Evolutionary conservation across 306 rosid genomes (phyloP).

Genomic region (Arachis stenosperma): DNA sequence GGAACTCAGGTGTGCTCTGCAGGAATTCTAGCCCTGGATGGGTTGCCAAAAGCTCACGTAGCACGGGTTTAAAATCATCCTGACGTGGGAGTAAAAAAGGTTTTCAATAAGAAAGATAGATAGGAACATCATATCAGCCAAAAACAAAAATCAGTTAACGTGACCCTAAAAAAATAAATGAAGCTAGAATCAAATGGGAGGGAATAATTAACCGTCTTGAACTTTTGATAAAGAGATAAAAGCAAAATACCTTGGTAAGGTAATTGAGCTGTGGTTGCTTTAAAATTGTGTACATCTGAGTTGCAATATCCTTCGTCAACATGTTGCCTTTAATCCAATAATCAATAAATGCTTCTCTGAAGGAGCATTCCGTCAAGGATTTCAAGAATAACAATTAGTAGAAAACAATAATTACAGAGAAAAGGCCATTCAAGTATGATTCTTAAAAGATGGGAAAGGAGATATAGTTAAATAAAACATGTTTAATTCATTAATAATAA

Average conservation of each 20-base stretch:
- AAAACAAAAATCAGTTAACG: conserved; percentile 25
- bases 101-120: conserved; percentile 32
- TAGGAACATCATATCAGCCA: conserved; percentile 26
- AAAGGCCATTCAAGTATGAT: conserved; percentile 34
- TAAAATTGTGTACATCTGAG: conserved; percentile 81
- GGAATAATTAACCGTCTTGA: conserved; percentile 22
- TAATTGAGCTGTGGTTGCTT: conserved; percentile 85
- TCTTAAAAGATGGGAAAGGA: conserved; percentile 25
- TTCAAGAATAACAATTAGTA: conserved; percentile 9
- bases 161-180: not conserved
- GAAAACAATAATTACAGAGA: conserved; percentile 30
- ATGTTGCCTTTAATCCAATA: conserved; percentile 88
- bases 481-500: conserved; percentile 5
- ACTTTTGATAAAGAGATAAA: conserved; percentile 21
- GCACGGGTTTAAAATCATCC: conserved; percentile 98
- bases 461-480: conserved; percentile 14
- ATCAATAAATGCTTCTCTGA: conserved; percentile 78
- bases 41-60: conserved; percentile 91
- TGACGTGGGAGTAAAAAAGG: conserved; percentile 40
- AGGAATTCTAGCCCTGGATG: conserved; percentile 98
- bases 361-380: conserved; percentile 35
- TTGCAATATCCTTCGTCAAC: conserved; percentile 83
- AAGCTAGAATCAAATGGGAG: conserved; percentile 18
- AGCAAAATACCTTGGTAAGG: conserved; percentile 78
- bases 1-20: conserved; percentile 98